Percentiles rank a stretch among this genome's conserved stretches.
phyloP scores from a whole-genome alignment of 495 filamentous ascomycete genomes.

The Podospora comata region DNA sequence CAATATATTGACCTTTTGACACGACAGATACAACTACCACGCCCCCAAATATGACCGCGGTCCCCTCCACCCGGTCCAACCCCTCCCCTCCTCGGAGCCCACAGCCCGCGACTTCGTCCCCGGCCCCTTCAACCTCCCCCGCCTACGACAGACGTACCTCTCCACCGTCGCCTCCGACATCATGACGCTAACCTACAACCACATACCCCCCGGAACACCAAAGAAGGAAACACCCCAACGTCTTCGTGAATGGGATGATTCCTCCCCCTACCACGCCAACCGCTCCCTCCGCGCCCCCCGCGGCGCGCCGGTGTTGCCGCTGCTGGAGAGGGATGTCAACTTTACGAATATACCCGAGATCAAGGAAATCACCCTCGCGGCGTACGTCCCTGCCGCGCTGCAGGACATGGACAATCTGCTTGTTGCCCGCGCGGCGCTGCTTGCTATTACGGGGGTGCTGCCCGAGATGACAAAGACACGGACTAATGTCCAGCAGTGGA shows the following conservation, averaged over 20 bases:
- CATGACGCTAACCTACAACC: constrained; percentile 81
- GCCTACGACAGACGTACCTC: constrained; percentile 85
- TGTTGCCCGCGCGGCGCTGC: constrained; percentile 76
- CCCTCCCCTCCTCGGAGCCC: constrained; percentile 77
- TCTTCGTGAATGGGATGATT: constrained; percentile 82
- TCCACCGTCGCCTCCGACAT: constrained; percentile 85
- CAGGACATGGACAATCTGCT: constrained; percentile 67
- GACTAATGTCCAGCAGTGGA: constrained; percentile 62
- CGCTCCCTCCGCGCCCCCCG: constrained; percentile 78
- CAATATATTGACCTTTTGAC: background rate
- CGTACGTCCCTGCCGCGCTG: constrained; percentile 60
- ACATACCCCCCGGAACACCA: constrained; percentile 69
- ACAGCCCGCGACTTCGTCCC: constrained; percentile 85
- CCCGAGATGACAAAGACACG: constrained; percentile 65
- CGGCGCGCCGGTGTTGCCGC: constrained; percentile 58
- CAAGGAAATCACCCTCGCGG: constrained; percentile 74
- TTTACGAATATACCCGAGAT: constrained; percentile 85
- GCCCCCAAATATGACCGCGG: constrained; percentile 92
- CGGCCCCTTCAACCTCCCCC: constrained; percentile 85
- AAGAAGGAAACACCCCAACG: constrained; percentile 61
- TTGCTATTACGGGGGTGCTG: constrained; percentile 79
- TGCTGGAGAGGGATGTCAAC: constrained; percentile 71
- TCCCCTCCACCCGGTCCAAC: constrained; percentile 86
- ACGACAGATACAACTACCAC: constrained; percentile 84
- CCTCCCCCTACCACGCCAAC: constrained; percentile 90